Evolutionary conservation across 805 yeast genomes (phyloP), one percentile per base, ranked within the genome.

Genomic region (Starmerella riodocensis): DNA sequence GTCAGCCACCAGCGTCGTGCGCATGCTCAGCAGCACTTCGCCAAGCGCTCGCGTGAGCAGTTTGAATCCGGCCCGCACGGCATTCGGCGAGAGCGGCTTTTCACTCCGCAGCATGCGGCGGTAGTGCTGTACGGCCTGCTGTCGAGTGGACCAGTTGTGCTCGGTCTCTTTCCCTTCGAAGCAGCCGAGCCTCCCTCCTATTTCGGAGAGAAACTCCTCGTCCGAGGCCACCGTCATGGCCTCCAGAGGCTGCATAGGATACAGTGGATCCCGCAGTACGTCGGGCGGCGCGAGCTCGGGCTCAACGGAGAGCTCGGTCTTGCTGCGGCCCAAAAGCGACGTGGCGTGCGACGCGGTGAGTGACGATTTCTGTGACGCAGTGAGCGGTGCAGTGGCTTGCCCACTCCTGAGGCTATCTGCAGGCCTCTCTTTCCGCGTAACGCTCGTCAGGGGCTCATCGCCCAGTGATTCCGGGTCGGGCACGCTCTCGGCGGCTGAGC

Each of bases 101-200:
- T 74, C 72, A 3, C 86, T 84, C 32, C 84, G 58, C 3, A 82
- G 46, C 4, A 78, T 58, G 2, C 70, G 63, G 41, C 95, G 66
- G 25, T 84, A 52, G 35, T 65, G 67, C 1, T 69, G 51, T 3
- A 84, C 69, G 36, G 63, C 63, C 37, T 69, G 67, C 50, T 86
- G 94, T 53, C 98, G 67, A 0, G 52, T 49, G 18, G 64, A 59
- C 98, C 98, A 91, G 55, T 91, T 91, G 42, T 69, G 68, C 53
- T 91, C 98, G 0, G 93, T 79, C 56, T 91, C 98, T 52, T 78
- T 66, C 4, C 78, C 79, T 7, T 66, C 70, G 51, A 88, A 85
- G 19, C 55, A 48, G 0, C 56, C 20, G 14, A 41, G 18, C 5
- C 16, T 17, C 17, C 20, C 19, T n/a, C 59, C 61, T 17, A 62